These are phyloP conservation scores for Dovyalis caffra DNA, from an alignment of 345 rosid species.

Conservation along the genomic window DNA sequence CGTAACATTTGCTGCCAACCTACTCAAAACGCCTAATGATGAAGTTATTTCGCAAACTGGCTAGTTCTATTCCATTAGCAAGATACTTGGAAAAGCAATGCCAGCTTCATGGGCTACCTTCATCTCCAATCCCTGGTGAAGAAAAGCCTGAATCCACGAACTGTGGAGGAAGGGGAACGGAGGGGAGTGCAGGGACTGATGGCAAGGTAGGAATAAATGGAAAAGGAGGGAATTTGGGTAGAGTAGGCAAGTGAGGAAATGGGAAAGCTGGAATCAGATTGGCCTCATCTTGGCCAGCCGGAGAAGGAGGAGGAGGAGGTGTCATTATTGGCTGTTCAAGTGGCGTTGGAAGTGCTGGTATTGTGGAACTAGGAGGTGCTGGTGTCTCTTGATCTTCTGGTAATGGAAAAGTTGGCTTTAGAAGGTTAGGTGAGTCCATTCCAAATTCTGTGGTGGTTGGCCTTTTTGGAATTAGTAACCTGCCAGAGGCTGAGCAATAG, in stretches of 20 bases:
- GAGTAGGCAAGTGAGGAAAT: conserved; percentile 10
- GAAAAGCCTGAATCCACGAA: background rate
- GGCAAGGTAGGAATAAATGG: conserved; percentile 20
- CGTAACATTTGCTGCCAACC: background rate
- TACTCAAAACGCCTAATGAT: background rate
- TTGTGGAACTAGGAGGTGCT: background rate
- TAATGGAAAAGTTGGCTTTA: background rate
- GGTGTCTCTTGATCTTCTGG: background rate
- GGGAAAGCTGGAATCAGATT: conserved; percentile 5
- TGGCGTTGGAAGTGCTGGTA: background rate
- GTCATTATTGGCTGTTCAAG: background rate
- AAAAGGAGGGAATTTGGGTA: conserved; percentile 16
- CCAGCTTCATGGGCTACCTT: background rate
- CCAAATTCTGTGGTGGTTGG: conserved; percentile 7
- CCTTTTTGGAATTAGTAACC: background rate
- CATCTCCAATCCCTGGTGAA: background rate
- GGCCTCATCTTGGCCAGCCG: background rate
- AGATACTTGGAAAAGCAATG: background rate
- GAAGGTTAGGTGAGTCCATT: background rate
- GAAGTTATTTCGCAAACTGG: background rate
- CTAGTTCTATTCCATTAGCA: background rate
- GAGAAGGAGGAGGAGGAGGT: background rate
- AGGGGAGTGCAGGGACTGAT: background rate
- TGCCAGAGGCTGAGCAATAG: conserved; percentile 1
- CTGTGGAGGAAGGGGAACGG: background rate